Evolutionary conservation across 2,329 filamentous ascomycete genomes (phyloP).

Genomic region (Talaromyces sp.): DNA sequence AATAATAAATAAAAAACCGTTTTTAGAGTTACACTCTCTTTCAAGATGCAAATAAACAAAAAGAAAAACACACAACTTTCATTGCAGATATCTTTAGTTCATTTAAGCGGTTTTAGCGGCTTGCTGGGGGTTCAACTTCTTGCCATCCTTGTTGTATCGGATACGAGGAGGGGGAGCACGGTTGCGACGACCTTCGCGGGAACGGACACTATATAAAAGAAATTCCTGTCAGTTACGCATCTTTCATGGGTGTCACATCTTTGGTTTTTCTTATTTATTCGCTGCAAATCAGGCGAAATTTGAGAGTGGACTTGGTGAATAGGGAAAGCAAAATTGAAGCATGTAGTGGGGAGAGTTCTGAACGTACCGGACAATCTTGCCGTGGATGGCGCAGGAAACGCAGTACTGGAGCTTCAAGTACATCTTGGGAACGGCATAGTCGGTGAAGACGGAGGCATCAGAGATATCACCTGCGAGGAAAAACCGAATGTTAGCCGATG

Average conservation of each 20-base stretch:
- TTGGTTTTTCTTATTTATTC: not conserved
- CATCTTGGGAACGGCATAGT: slow-evolving; percentile 99
- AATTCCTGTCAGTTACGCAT: not conserved
- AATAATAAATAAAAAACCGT: slow-evolving; percentile 3
- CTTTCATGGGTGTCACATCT: too few relatives aligned
- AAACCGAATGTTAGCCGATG: slow-evolving; percentile 14
- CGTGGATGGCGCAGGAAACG: slow-evolving; percentile 99
- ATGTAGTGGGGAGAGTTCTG: not conserved
- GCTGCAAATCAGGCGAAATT: not conserved
- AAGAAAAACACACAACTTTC: slow-evolving; percentile 22
- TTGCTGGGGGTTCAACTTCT: slow-evolving; percentile 94
- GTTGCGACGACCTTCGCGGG: slow-evolving; percentile 94
- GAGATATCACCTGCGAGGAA: slow-evolving; percentile 87
- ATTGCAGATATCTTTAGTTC: slow-evolving; percentile 19
- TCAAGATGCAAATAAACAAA: slow-evolving; percentile 2
- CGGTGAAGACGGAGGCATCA: slow-evolving; percentile 96
- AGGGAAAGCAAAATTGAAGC: not conserved
- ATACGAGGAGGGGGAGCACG: slow-evolving; percentile 95
- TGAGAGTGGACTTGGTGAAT: not conserved
- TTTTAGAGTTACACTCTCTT: too few relatives aligned
- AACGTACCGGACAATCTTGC: slow-evolving; percentile 99
- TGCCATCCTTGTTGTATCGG: slow-evolving; percentile 99
- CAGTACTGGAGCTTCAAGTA: slow-evolving; percentile 99
- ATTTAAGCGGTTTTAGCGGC: slow-evolving; percentile 57
- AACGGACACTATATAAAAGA: slow-evolving; percentile 75